phyloP scores from a whole-genome alignment of 2,329 filamentous ascomycete genomes.

The Raffaelea albimanens region DNA sequence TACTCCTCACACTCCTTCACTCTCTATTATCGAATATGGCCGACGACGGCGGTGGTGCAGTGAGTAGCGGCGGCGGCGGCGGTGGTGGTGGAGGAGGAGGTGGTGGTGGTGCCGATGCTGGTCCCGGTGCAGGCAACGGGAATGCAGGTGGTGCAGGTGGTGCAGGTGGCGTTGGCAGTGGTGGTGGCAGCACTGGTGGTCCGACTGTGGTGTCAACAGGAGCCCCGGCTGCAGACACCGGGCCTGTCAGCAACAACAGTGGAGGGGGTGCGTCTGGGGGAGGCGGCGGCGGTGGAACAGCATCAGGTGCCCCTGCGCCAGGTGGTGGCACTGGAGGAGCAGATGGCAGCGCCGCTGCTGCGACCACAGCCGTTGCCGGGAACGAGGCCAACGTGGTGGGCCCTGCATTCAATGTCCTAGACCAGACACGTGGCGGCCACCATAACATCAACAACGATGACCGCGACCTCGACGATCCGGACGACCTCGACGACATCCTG shows the following conservation, averaged over 20 bases:
- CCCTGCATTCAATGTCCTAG: too few relatives aligned
- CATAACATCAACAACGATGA: not conserved
- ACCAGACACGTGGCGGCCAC: not conserved
- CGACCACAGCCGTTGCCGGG: not conserved
- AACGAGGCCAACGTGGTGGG: not conserved
- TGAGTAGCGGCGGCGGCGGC: not conserved
- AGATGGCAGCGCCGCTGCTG: not conserved
- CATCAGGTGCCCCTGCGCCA: not conserved
- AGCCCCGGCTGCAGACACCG: not conserved
- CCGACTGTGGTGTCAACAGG: not conserved
- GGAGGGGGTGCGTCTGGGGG: not conserved
- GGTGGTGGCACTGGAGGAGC: not conserved
- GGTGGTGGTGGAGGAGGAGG: constrained; percentile 2
- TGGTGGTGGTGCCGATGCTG: not conserved
- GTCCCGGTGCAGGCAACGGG: not conserved
- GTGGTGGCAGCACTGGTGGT: not conserved
- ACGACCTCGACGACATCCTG: constrained; percentile 2
- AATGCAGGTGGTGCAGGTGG: not conserved
- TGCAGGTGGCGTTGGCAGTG: constrained; percentile 1
- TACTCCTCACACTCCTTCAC: not conserved
- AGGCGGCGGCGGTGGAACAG: not conserved
- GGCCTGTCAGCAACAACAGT: not conserved
- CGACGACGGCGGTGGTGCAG: constrained; percentile 4
- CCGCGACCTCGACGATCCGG: not conserved
- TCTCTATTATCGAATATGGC: constrained; percentile 3